Base-by-base conservation (phyloP, 345 rosid species). In the Noccaea bulbosa region DNA sequence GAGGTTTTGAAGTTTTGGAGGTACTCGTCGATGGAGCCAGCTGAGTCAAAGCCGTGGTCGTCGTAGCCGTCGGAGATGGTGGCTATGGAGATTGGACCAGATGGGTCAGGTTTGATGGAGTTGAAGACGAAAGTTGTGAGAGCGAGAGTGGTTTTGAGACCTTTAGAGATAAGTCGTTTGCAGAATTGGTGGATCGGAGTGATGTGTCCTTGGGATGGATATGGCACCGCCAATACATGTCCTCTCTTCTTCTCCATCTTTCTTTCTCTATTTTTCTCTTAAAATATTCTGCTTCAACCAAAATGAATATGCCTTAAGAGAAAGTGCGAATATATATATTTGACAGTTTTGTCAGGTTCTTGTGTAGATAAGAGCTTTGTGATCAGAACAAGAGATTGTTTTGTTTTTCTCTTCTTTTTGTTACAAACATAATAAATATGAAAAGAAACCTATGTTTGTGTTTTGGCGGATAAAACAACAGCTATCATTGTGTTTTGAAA, bases 101-200 rank as follows among this genome's bases (percentile, higher is more conserved):
- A 68, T 8, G 48, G 55, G 60, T 39, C 44, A n/a, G 79, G 71
- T 38, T 76, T 76, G 39, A 62, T 76, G 55, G 75, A 63, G 67
- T 78, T 79, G 80, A 73, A 70, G 51, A 80, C 0, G 41, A 81
- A 75, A 35, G 52, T 61, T 64, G 78, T 68, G 65, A 75, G 78
- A 53, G 45, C 4, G 8, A 82, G 62, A 39, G 88, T 82, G 65
- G 83, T 68, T 38, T 76, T 72, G 22, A 83, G 65, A 16, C 88
- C 88, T 73, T 80, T 85, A 30, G 69, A 75, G 70, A 32, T 74
- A n/a, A 87, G 68, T 35, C 86, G 77, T 52, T 86, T 88, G 60
- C 82, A 79, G 77, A 85, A 84, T 33, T 84, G 85, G 58, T 64
- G 75, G 57, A 82, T 22, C 11, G 91, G 91, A 56, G 79, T 84